Conservation (phyloP, 2,329 filamentous ascomycete species). For the Akanthomyces muscarius region DNA sequence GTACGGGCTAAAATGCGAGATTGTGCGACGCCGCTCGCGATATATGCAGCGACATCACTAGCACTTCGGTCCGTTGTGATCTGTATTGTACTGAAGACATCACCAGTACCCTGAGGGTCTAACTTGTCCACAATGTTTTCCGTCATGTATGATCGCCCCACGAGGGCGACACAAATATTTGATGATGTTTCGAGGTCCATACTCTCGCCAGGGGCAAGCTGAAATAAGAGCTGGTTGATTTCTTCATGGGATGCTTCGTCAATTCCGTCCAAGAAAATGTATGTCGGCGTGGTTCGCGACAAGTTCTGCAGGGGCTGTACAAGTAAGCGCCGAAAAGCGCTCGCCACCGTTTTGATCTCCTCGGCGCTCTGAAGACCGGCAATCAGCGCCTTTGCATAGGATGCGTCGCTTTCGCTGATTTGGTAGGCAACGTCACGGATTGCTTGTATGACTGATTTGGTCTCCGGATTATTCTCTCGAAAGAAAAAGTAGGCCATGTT, state of each 20-base stretch:
- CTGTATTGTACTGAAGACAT: conserved; percentile 36
- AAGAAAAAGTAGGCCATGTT: conserved; percentile 45
- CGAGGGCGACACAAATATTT: conserved; percentile 36
- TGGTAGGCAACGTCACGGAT: conserved; percentile 45
- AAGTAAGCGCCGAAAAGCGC: conserved; percentile 41
- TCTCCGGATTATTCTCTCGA: conserved; percentile 43
- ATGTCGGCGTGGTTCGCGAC: conserved; percentile 32
- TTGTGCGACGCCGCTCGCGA: conserved; percentile 37
- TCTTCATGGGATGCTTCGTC: conserved; percentile 41
- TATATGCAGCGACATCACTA: conserved; percentile 40
- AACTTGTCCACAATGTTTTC: conserved; percentile 34
- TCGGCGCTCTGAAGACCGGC: conserved; percentile 33
- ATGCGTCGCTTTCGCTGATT: conserved; percentile 41
- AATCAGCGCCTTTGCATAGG: conserved; percentile 40
- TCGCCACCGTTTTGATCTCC: conserved; percentile 41
- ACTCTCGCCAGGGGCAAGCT: conserved; percentile 29
- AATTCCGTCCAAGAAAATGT: conserved; percentile 44
- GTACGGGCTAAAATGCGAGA: conserved; percentile 35
- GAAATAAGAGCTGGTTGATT: conserved; percentile 33
- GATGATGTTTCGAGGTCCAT: conserved; percentile 20
- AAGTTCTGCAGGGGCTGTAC: conserved; percentile 34
- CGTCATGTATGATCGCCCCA: conserved; percentile 40
- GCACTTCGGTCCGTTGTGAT: conserved; percentile 41
- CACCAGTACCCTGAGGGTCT: conserved; percentile 30
- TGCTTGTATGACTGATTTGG: conserved; percentile 41